Percentiles rank a stretch among this genome's conserved stretches.
Evolutionary conservation across 345 rosid species (phyloP).

Genomic region (Ceriops decandra): DNA sequence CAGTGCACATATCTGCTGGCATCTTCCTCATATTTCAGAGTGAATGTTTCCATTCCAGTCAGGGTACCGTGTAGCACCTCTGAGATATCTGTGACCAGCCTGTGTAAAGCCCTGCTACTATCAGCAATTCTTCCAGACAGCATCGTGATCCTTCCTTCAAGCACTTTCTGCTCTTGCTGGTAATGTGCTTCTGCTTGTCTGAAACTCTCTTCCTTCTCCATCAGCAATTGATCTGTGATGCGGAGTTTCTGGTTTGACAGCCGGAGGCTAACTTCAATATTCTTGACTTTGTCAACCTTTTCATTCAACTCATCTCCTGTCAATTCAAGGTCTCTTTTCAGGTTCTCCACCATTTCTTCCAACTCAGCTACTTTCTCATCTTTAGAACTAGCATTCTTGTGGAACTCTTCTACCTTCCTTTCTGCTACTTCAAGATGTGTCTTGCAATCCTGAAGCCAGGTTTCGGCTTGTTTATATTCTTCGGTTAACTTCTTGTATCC

Average conservation of each 20-base stretch:
- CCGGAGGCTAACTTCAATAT: slow-evolving; percentile 79
- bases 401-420: slow-evolving; percentile 19
- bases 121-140: slow-evolving; percentile 37
- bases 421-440: slow-evolving; percentile 20
- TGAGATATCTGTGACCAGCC: slow-evolving; percentile 42
- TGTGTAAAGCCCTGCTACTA: slow-evolving; percentile 38
- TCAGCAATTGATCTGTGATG: slow-evolving; percentile 70
- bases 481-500: slow-evolving; percentile 38
- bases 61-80: slow-evolving; percentile 35
- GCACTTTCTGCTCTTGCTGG: slow-evolving; percentile 52
- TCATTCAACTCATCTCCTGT: slow-evolving; percentile 74
- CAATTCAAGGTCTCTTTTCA: slow-evolving; percentile 60
- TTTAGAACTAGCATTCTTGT: slow-evolving; percentile 24
- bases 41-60: slow-evolving; percentile 36
- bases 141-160: slow-evolving; percentile 45
- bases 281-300: slow-evolving; percentile 45
- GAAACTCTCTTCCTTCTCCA: slow-evolving; percentile 66
- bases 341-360: slow-evolving; percentile 54
- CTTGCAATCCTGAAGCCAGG: slow-evolving; percentile 22
- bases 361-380: slow-evolving; percentile 47
- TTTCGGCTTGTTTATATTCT: slow-evolving; percentile 45
- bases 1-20: slow-evolving; percentile 32
- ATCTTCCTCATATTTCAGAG: slow-evolving; percentile 41
- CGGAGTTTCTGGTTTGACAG: slow-evolving; percentile 93
- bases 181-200: slow-evolving; percentile 59